A percentile compares a stretch with the other conserved stretches of the same genome.
These are phyloP conservation scores for Camellia lanceoleosa DNA, from an alignment of 148 eudicot genomes.

Conservation along the genomic window DNA sequence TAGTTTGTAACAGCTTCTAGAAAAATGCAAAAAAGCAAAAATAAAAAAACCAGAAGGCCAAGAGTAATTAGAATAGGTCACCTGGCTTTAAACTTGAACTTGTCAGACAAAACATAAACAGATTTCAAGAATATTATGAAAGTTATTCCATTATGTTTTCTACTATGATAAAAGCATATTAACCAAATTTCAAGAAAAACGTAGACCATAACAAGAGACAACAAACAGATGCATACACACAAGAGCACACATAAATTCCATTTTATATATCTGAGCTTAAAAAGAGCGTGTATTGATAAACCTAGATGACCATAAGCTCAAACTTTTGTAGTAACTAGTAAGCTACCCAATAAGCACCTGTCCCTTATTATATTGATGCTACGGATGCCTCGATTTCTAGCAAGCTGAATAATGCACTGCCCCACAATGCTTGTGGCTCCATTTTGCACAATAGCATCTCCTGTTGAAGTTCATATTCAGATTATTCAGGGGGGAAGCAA, in stretches of 20 bases:
- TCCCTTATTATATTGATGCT: slow-evolving; percentile 82
- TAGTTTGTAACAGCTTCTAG: too few relatives aligned
- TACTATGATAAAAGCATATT: not conserved
- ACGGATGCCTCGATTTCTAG: slow-evolving; percentile 61
- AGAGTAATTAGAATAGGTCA: not conserved
- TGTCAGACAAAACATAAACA: not conserved
- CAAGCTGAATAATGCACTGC: slow-evolving; percentile 91
- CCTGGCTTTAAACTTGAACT: not conserved
- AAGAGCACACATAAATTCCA: not conserved
- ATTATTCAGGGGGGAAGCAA: slow-evolving; percentile 4
- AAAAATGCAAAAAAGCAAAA: not conserved
- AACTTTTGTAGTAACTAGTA: not conserved
- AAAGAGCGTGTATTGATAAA: not conserved
- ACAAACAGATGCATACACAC: not conserved
- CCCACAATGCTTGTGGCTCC: slow-evolving; percentile 99
- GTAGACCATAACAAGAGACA: not conserved
- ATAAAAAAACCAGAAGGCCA: not conserved
- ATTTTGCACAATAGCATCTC: slow-evolving; percentile 91
- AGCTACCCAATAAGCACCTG: slow-evolving; percentile 47
- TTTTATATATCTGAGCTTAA: not conserved
- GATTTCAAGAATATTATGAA: not conserved
- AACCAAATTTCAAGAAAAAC: not conserved
- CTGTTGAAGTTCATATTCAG: slow-evolving; percentile 31
- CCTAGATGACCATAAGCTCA: slow-evolving; percentile 1
- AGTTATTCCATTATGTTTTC: not conserved